Conservation (phyloP, 2,329 filamentous ascomycete genomes). For the Thielaviopsis musarum region DNA sequence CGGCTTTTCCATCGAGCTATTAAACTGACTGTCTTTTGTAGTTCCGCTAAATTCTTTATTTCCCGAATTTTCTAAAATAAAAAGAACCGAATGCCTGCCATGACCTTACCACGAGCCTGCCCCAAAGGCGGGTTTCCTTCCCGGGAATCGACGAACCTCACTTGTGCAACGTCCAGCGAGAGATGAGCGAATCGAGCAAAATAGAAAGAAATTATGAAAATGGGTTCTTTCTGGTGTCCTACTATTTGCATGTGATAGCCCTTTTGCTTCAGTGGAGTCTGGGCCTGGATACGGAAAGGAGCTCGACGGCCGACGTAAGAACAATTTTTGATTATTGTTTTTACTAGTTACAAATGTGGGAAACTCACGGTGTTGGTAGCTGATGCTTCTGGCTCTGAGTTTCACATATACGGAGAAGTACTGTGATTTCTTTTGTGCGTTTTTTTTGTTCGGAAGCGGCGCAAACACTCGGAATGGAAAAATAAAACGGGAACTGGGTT, state of each 20-base stretch:
- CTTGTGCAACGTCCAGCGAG: conserved; percentile 11
- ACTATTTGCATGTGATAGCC: background rate
- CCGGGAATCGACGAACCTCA: conserved; percentile 9
- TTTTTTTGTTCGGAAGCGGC: background rate
- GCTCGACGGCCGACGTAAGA: background rate
- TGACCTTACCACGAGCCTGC: conserved; percentile 8
- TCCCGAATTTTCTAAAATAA: conserved; percentile 11
- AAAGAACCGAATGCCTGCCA: conserved; percentile 10
- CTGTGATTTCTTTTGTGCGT: background rate
- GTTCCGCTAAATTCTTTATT: conserved; percentile 13
- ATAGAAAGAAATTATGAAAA: conserved; percentile 12
- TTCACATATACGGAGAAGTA: background rate
- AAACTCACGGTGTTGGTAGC: background rate
- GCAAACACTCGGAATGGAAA: background rate
- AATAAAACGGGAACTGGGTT: background rate
- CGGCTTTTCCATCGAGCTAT: background rate
- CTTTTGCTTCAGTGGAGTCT: background rate
- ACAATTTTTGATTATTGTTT: background rate
- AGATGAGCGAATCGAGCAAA: conserved; percentile 11
- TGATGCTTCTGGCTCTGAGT: background rate
- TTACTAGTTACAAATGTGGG: no score
- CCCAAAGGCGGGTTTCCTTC: background rate
- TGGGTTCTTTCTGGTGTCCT: background rate
- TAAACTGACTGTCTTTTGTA: conserved; percentile 5
- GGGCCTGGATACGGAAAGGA: background rate